Percentiles rank a stretch among this genome's conserved stretches.
phyloP scores from a whole-genome alignment of 2,329 filamentous ascomycete genomes.

The Ophiostoma angusticollis region DNA sequence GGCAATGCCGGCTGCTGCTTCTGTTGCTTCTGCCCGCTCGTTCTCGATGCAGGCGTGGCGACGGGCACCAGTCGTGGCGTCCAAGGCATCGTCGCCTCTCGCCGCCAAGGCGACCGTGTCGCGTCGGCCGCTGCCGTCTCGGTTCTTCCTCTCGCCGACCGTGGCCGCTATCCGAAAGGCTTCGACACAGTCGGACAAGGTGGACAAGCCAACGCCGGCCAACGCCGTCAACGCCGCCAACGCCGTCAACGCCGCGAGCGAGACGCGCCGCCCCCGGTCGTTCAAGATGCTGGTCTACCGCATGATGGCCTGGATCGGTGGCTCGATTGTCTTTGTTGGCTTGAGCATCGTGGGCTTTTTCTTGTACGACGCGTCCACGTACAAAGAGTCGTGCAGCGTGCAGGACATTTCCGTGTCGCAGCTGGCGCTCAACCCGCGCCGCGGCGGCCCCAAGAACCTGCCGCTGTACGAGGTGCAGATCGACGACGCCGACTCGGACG shows the following conservation, averaged over 20 bases:
- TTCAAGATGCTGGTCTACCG: constrained; percentile 51
- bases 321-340: constrained; percentile 59
- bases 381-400: constrained; percentile 54
- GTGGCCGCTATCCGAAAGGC: constrained; percentile 2
- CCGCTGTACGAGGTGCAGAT: constrained; percentile 80
- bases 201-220: background rate
- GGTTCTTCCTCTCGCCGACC: constrained; percentile 1
- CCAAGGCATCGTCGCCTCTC: background rate
- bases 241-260: background rate
- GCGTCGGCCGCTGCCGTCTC: background rate
- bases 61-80: background rate
- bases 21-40: background rate
- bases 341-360: constrained; percentile 72
- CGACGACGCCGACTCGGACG: constrained; percentile 79
- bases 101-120: background rate
- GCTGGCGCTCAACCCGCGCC: constrained; percentile 64
- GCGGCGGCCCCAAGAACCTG: constrained; percentile 86
- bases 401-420: constrained; percentile 76
- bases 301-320: constrained; percentile 58
- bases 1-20: background rate
- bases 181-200: constrained; percentile 7
- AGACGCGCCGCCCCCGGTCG: constrained; percentile 31
- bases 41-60: constrained; percentile 3
- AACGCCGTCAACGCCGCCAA: background rate
- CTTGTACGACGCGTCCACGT: constrained; percentile 84